Evolutionary conservation across 805 yeast species (phyloP), one percentile per base, ranked within the genome.

Genomic region (Yarrowia keelungensis): DNA sequence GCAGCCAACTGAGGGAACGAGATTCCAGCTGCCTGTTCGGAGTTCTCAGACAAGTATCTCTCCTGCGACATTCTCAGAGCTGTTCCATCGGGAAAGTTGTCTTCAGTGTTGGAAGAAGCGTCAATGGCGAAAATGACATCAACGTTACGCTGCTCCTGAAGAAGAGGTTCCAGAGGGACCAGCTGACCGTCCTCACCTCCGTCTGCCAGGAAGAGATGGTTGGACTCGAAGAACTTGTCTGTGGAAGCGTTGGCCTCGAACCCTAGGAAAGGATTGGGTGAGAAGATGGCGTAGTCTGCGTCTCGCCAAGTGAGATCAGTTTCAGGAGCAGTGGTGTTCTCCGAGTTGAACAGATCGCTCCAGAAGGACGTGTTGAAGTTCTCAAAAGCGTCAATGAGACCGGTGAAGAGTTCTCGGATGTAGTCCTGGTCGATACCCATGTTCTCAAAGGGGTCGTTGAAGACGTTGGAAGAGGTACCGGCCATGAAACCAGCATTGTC

Each of bases 111-210:
- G n/a, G 76, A 77, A 14, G 73, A 70, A 67, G 73, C 73, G 68
- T 77, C 80, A 70, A 76, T 74, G 0, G 92, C 91, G 75, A 89
- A 84, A 32, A 89, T 79, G 36, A 86, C 84, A 75, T 89, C 93
- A 32, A 89, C 80, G 12, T 82, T 78, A 74, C 93, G 82, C 59
- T 81, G 83, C 36, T 84, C 84, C 74, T 87, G 89, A 47, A 89
- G 73, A 71, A 89, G 80, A n/a, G 93, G 92, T 39, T 79, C 77
- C 32, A 88, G 76, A 19, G 93, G 93, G 51, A 89, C 79, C 71
- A 86, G 86, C 75, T 89, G 90, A 3, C 72, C 69, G 76, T 88
- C 91, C 74, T 87, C 91, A 71, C 92, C 92, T 72, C 93, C 94
- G 75, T 89, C 94, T 41, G 84, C 89, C 50, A 89, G 79, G 73